Evolutionary conservation across 2,329 filamentous ascomycete species (phyloP), one percentile per base, ranked within the genome.

Genomic region (Trichoderma asperellum): DNA sequence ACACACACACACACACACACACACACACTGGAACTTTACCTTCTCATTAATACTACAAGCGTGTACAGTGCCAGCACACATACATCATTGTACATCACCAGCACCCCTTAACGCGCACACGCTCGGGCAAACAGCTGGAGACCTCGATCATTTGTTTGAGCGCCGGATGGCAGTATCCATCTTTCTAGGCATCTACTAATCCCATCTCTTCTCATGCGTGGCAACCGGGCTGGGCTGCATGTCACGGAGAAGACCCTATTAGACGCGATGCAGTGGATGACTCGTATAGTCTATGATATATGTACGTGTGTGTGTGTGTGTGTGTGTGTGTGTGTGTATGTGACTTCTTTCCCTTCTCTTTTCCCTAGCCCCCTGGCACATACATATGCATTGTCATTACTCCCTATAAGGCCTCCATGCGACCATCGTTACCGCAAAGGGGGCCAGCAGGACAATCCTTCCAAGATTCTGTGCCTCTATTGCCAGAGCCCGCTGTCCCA

Each of bases 161-260:
- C 11, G 29, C 35, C 8, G 4, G n/a, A 11, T 59, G n/a, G 34
- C 57, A 24, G 57, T 59, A 59, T 27, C 57, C 35, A 59, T 59
- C 35, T 40, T 59, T 56, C 57, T 43, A 43, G 57, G 57, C 57
- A 40, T 59, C 57, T 59, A 43, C 40, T n/a, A 32, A n/a, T 43
- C 35, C 34, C 21, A 43, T 43, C 21, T 35, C 34, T 59, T 16
- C 12, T 43, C 21, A 43, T 40, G 57, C 57, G 29, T 29, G 35
- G 35, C 32, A 21, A 18, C 29, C 32, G 57, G 57, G 53, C 34
- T 43, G 18, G 40, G 18, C 29, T 58, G 56, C 56, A 37, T 58
- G 34, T 21, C 27, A 58, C 56, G 56, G 56, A 58, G 56, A 34
- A 35, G 34, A 37, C 32, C 56, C 34, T 35, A 58, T 21, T 58